These are phyloP conservation scores for Acer campestre DNA, from an alignment of 345 rosid genomes.

Conservation along the genomic window DNA sequence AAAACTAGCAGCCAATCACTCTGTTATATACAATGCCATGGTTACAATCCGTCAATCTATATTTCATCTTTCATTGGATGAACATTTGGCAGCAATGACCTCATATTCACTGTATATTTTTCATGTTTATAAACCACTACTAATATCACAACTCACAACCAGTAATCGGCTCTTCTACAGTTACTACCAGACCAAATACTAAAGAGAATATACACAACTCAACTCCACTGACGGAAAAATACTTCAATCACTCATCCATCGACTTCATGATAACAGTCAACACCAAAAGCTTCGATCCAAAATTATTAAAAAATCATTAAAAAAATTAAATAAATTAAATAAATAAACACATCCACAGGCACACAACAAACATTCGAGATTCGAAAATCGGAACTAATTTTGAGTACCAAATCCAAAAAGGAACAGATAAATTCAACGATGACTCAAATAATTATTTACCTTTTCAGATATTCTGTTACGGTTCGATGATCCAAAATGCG, in stretches of 20 bases:
- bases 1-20: not conserved
- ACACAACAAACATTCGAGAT: not conserved
- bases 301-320: not conserved
- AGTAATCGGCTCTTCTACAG: not conserved
- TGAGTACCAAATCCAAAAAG: not conserved
- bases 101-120: not conserved
- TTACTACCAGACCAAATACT: not conserved
- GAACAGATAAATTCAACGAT: not conserved
- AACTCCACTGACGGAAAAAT: not conserved
- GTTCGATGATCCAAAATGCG: not conserved
- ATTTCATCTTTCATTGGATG: not conserved
- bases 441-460: not conserved
- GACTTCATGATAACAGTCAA: conserved; percentile 6
- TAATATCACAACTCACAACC: not conserved
- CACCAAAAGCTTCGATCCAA: conserved; percentile 4
- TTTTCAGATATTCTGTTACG: too few species aligned
- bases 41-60: not conserved
- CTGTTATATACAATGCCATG: not conserved
- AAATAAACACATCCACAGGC: not conserved
- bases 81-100: not conserved
- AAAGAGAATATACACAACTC: not conserved
- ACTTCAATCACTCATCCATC: not conserved
- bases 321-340: not conserved
- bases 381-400: not conserved
- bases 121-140: not conserved